Conservation (phyloP, 148 eudicot genomes). For the Camellia japonica region DNA sequence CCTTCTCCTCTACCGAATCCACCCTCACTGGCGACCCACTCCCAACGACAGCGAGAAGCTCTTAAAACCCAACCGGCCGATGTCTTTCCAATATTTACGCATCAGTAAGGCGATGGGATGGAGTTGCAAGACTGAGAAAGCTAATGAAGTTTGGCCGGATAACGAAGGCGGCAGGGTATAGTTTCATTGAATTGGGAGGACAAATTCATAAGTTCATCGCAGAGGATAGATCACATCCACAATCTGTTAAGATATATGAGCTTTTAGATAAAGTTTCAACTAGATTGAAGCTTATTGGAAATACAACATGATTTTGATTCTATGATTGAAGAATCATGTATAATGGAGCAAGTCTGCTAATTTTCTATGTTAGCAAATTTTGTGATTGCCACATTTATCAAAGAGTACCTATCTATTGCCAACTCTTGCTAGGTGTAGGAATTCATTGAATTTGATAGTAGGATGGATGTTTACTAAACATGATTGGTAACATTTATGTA, state of each 20-base stretch:
- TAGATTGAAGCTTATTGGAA: slow-evolving; percentile 32
- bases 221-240: slow-evolving; percentile 70
- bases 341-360: not conserved
- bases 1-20: no score
- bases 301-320: slow-evolving; percentile 18
- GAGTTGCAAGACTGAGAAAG: slow-evolving; percentile 57
- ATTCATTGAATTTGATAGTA: not conserved
- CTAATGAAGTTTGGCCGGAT: slow-evolving; percentile 57
- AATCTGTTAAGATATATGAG: slow-evolving; percentile 43
- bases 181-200: slow-evolving; percentile 71
- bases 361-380: not conserved
- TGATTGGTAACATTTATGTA: no score
- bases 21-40: no score
- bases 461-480: not conserved
- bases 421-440: not conserved
- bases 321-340: slow-evolving; percentile 20
- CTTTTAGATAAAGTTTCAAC: slow-evolving; percentile 39
- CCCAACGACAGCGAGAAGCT: no score
- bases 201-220: slow-evolving; percentile 66
- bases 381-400: not conserved
- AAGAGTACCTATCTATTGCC: not conserved
- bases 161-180: slow-evolving; percentile 65
- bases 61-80: no score
- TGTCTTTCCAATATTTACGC: slow-evolving; percentile 61
- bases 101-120: slow-evolving; percentile 40